Conservation (phyloP, 2,329 filamentous ascomycete genomes). For the Aspergillus sp. region DNA sequence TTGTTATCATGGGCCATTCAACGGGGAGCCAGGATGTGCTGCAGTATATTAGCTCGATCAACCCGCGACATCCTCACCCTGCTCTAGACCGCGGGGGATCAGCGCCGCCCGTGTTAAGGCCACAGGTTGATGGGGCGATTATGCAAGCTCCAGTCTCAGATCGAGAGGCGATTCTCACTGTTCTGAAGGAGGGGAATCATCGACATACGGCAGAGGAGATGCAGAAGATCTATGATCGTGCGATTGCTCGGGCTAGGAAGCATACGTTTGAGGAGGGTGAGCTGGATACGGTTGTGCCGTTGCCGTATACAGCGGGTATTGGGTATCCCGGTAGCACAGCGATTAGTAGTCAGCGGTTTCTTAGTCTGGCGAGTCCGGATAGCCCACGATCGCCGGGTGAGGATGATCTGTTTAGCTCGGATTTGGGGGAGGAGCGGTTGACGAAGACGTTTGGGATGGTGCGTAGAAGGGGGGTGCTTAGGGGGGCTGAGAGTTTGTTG, state of each 20-base stretch:
- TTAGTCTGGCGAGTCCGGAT: conserved; percentile 54
- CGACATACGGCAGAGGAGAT: conserved; percentile 30
- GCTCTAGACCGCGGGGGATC: conserved; percentile 24
- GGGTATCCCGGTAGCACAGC: conserved; percentile 40
- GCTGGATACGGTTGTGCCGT: conserved; percentile 27
- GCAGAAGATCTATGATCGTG: conserved; percentile 23
- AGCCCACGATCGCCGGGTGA: conserved; percentile 61
- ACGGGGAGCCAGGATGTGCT: conserved; percentile 69
- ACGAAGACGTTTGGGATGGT: conserved; percentile 62
- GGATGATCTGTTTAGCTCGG: conserved; percentile 84
- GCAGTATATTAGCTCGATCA: conserved; percentile 57
- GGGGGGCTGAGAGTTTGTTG: conserved; percentile 35
- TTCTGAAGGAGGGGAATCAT: conserved; percentile 21
- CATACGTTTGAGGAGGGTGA: neutral
- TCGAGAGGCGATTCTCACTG: conserved; percentile 59
- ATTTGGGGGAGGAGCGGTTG: conserved; percentile 61
- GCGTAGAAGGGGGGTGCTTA: conserved; percentile 35
- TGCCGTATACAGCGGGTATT: conserved; percentile 32
- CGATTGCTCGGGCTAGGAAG: conserved; percentile 29
- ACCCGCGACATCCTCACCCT: conserved; percentile 28
- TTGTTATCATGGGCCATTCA: conserved; percentile 69
- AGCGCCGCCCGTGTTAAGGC: conserved; percentile 40
- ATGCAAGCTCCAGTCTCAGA: conserved; percentile 80
- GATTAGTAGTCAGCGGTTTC: conserved; percentile 57
- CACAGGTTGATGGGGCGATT: conserved; percentile 69